Evolutionary conservation across 1,284 basidiomycete genomes (phyloP), one percentile per base, ranked within the genome.

Genomic region (Cutaneotrichosporon mucoides): DNA sequence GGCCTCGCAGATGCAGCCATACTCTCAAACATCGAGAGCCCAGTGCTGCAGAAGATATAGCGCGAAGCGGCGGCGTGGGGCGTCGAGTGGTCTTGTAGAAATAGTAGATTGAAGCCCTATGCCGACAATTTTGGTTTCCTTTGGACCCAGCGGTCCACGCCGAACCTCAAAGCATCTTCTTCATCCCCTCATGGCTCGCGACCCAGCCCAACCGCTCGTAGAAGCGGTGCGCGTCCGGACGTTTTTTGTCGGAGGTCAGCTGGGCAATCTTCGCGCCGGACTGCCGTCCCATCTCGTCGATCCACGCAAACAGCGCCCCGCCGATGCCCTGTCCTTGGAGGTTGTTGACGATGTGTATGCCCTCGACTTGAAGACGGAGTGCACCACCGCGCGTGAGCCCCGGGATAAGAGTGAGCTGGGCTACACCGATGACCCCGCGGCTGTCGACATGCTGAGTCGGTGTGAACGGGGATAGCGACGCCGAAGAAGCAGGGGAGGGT

Each of bases 171-270:
- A 48, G 34, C 6, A n/a, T 4, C 35, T 48, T 48, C 50, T 52
- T 52, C 38, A 52, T 41, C 10, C 50, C 50, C 8, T 52, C 50
- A 52, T 52, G 50, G 38, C 37, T 41, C 4, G 50, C 38, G 12
- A 52, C 38, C 24, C 38, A 52, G 6, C 50, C 50, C 8, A 52
- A 40, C 11, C 50, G 50, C 15, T 9, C 4, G 24, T 52, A 52
- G 11, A 52, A 52, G 38, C 12, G 9, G 50, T 41, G 50, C 24
- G 50, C 50, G 13, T 41, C 38, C 10, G 37, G 24, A 2, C 50
- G 50, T 16, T 16, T 16, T 12, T 52, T 52, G 50, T 52, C 50
- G 15, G 38, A 42, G 6, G 50, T 42, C 16, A 52, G 50, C 16
- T 52, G 50, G 38, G 40, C 50, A 5, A 52, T 13, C 16, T 12